Evolutionary conservation across 345 rosid genomes (phyloP).

Genomic region (Hibiscus tridactylites): DNA sequence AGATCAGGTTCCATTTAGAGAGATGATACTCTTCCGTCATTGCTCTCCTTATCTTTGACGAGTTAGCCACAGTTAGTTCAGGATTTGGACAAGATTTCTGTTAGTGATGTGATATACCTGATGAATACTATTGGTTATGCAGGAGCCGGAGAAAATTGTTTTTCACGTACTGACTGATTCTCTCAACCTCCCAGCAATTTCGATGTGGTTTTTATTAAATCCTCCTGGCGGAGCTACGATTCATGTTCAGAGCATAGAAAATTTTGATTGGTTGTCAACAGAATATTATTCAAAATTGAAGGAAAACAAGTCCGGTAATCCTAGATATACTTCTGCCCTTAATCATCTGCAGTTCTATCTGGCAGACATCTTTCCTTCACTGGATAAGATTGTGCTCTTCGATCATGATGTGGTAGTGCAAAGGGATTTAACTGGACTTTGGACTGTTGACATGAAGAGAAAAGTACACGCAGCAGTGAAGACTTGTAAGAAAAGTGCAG

Average conservation of each 20-base stretch:
- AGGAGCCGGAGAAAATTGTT: slow-evolving; percentile 68
- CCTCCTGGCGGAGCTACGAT: slow-evolving; percentile 54
- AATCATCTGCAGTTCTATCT: slow-evolving; percentile 87
- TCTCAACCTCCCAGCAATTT: slow-evolving; percentile 76
- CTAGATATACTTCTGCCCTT: slow-evolving; percentile 58
- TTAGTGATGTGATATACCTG: neutral
- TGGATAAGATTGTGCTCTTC: slow-evolving; percentile 65
- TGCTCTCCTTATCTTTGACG: neutral
- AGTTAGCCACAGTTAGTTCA: neutral
- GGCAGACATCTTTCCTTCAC: slow-evolving; percentile 63
- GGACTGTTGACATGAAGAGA: slow-evolving; percentile 66
- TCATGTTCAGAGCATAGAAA: slow-evolving; percentile 57
- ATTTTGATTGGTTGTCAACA: slow-evolving; percentile 50
- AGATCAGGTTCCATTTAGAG: neutral
- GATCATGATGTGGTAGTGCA: slow-evolving; percentile 97
- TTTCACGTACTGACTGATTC: slow-evolving; percentile 82
- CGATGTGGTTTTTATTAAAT: slow-evolving; percentile 82
- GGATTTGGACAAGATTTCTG: neutral
- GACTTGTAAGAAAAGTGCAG: slow-evolving; percentile 58
- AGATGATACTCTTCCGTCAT: neutral
- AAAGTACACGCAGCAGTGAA: slow-evolving; percentile 86
- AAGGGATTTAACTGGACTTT: slow-evolving; percentile 57
- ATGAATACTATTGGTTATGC: slow-evolving; percentile 18
- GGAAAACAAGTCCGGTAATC: slow-evolving; percentile 53
- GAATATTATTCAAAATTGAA: slow-evolving; percentile 41